phyloP scores from a whole-genome alignment of 805 yeast genomes.

The Saccharomycopsis fermentans region DNA sequence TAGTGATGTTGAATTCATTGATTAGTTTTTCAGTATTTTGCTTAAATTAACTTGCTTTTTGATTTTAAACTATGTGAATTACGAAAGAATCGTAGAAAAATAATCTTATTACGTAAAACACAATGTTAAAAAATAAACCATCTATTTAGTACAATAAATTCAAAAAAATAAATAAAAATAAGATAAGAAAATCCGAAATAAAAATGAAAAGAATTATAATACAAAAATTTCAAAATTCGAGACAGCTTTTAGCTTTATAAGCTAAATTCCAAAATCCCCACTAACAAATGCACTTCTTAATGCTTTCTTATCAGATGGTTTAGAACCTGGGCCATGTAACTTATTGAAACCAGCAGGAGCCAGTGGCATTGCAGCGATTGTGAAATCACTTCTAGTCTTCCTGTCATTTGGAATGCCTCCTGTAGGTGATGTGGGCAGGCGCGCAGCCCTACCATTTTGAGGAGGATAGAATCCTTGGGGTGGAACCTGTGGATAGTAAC shows the following conservation, averaged over 20 bases:
- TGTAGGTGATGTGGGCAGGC: background rate
- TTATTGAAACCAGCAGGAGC: constrained; percentile 32
- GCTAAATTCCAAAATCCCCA: constrained; percentile 58
- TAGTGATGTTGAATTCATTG: constrained; percentile 1
- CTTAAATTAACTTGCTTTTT: background rate
- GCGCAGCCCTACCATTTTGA: constrained; percentile 16
- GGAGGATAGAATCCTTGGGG: constrained; percentile 9
- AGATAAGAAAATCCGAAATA: background rate
- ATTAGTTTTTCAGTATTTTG: background rate
- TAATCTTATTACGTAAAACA: no score
- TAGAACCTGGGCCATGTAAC: constrained; percentile 32
- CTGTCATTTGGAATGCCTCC: constrained; percentile 13
- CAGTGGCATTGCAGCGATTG: constrained; percentile 41
- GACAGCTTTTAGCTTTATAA: background rate
- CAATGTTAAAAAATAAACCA: background rate
- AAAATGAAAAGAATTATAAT: background rate
- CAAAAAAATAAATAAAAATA: background rate
- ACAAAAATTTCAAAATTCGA: background rate
- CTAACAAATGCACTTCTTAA: constrained; percentile 55
- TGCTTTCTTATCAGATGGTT: constrained; percentile 40
- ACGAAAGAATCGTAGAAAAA: background rate
- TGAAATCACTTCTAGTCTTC: constrained; percentile 31
- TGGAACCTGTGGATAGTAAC: constrained; percentile 8
- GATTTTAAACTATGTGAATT: background rate
- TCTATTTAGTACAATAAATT: background rate